Evolutionary conservation across 1,284 basidiomycete species (phyloP), one percentile per base, ranked within the genome.

Genomic region (Peniophora sp.): DNA sequence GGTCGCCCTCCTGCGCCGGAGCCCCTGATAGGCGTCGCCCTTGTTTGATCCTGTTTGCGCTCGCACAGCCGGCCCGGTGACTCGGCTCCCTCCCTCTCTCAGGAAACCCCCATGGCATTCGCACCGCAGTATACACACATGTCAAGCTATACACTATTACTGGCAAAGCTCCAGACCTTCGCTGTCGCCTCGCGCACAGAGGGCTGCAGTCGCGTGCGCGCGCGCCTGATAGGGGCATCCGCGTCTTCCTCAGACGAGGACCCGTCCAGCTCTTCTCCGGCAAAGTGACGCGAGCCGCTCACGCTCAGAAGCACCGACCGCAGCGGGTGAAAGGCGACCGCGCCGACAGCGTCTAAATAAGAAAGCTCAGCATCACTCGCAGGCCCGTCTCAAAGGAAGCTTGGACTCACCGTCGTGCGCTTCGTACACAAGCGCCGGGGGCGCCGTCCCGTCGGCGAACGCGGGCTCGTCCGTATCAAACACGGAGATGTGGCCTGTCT

Each of bases 281-380:
- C 27, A 55, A 86, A 87, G 60, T 84, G 78, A 24, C 85, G 70
- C n/a, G 85, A 84, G 9, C 85, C 86, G 1, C 83, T 82, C 2
- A 73, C 71, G 0, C 83, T 81, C 15, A 85, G 59, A 6, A 87
- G 53, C 3, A 68, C 42, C 0, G 83, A 64, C 14, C 68, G 66
- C 14, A 73, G 60, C 0, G 85, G 83, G 55, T 87, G 82, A 55
- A 88, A 85, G 0, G 72, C 64, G 0, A 82, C 76, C 2, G 79
- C 77, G 1, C 83, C 80, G 14, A 87, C 61, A 3, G 83, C 72
- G 60, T 88, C 84, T 83, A 46, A 17, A 54, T 27, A 27, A 10
- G 50, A 3, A 23, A 32, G 27, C 27, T 27, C 17, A 12, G n/a
- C 27, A 34, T n/a, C 37, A 24, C 9, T 34, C 47, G 32, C 20